Conservation (phyloP, 495 filamentous ascomycete genomes). For the Aspergillus panamensis region DNA sequence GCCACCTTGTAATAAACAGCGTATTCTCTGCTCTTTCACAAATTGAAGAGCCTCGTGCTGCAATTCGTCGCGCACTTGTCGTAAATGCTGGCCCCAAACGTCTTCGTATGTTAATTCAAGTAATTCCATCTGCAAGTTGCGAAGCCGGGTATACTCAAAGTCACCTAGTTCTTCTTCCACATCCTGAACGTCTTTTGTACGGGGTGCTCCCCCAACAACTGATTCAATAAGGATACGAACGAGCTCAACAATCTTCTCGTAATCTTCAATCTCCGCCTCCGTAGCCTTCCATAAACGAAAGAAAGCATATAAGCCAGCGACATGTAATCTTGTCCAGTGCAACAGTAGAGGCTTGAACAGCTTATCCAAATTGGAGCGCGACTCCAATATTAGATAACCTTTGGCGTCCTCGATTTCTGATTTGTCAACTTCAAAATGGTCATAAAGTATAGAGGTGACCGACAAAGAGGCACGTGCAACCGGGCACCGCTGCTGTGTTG, state of each 20-base stretch:
- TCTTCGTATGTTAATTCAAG: conserved; percentile 89
- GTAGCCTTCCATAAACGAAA: conserved; percentile 91
- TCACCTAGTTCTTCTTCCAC: conserved; percentile 85
- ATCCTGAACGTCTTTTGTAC: conserved; percentile 82
- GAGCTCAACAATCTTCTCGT: conserved; percentile 86
- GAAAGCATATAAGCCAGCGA: conserved; percentile 81
- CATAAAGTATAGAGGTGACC: conserved; percentile 83
- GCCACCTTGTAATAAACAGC: conserved; percentile 82
- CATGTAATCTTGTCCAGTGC: conserved; percentile 96
- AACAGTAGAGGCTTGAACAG: conserved; percentile 84
- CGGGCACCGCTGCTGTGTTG: conserved; percentile 72
- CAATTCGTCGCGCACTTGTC: conserved; percentile 87
- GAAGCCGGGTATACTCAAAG: conserved; percentile 71
- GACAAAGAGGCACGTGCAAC: conserved; percentile 84
- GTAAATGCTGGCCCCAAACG: conserved; percentile 86
- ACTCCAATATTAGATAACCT: conserved; percentile 72
- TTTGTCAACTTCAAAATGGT: conserved; percentile 93
- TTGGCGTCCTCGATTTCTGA: conserved; percentile 78
- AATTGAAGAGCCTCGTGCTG: conserved; percentile 91
- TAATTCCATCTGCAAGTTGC: conserved; percentile 93
- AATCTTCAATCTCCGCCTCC: conserved; percentile 77
- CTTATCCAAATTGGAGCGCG: conserved; percentile 74
- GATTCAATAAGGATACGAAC: conserved; percentile 89
- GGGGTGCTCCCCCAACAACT: conserved; percentile 76
- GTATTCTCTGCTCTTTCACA: conserved; percentile 91